phyloP scores from a whole-genome alignment of 306 rosid species.

The Cucumis melo region DNA sequence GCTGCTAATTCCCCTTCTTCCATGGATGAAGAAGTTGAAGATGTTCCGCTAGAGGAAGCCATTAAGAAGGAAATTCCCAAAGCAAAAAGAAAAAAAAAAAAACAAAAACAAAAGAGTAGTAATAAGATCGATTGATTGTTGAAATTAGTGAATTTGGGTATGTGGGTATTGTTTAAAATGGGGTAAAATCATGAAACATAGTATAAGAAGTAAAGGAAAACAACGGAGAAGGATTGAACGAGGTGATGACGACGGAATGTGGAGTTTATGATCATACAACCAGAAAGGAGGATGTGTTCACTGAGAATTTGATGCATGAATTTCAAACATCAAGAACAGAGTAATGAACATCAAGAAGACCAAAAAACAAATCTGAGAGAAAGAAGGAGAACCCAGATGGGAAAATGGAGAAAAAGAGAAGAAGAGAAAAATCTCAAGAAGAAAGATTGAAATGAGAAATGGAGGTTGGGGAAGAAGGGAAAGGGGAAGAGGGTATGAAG shows the following conservation, averaged over 20 bases:
- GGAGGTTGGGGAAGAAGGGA: background rate
- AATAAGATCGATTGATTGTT: too few species aligned
- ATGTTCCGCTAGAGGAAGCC: constrained; percentile 80
- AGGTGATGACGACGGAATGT: constrained; percentile 77
- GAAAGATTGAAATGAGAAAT: background rate
- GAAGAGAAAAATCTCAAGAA: background rate
- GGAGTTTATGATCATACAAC: constrained; percentile 88
- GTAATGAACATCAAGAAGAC: constrained; percentile 35
- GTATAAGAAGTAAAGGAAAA: constrained; percentile 82
- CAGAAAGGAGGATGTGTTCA: constrained; percentile 48
- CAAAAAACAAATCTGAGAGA: background rate
- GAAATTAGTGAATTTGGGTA: background rate
- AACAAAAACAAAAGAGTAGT: background rate
- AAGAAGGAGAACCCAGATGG: too few species aligned
- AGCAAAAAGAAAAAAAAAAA: background rate
- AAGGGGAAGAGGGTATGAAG: constrained; percentile 21
- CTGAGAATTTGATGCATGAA: constrained; percentile 88
- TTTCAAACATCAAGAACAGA: constrained; percentile 65
- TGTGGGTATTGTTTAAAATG: background rate
- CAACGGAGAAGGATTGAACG: constrained; percentile 98
- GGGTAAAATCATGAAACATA: constrained; percentile 65
- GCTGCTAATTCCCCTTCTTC: constrained; percentile 42
- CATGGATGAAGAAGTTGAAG: constrained; percentile 22
- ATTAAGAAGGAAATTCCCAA: constrained; percentile 9
- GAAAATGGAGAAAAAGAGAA: background rate